phyloP scores from a whole-genome alignment of 306 rosid species.

The Castanospermum australe region DNA sequence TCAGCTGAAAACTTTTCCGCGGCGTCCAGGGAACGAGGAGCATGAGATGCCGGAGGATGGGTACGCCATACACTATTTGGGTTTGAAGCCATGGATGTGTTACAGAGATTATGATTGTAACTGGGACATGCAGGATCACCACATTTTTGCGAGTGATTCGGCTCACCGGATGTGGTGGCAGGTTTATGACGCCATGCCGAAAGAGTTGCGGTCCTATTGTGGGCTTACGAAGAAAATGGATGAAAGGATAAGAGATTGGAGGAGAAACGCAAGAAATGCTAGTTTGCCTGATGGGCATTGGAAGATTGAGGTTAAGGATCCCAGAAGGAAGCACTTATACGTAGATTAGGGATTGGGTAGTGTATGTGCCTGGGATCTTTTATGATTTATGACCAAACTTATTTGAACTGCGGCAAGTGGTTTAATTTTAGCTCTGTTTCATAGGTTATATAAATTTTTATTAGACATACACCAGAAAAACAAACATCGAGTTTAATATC shows the following conservation, averaged over 20 bases:
- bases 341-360: background rate
- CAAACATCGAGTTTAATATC: background rate
- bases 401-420: background rate
- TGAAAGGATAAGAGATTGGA: slow-evolving; percentile 34
- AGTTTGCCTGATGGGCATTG: slow-evolving; percentile 55
- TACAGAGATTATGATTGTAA: slow-evolving; percentile 91
- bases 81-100: slow-evolving; percentile 92
- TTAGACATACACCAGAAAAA: background rate
- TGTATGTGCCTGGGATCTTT: background rate
- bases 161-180: slow-evolving; percentile 78
- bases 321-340: slow-evolving; percentile 28
- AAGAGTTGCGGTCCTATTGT: slow-evolving; percentile 49
- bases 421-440: too few species aligned
- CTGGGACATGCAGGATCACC: slow-evolving; percentile 54
- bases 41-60: slow-evolving; percentile 24
- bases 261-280: slow-evolving; percentile 43
- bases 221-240: slow-evolving; percentile 55
- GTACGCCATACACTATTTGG: slow-evolving; percentile 63
- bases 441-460: background rate
- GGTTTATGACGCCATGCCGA: slow-evolving; percentile 65
- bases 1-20: slow-evolving; percentile 32
- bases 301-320: slow-evolving; percentile 58
- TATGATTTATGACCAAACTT: background rate
- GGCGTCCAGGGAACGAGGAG: background rate
- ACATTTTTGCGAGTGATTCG: slow-evolving; percentile 52